Evolutionary conservation across 2,329 filamentous ascomycete species (phyloP).

Genomic region (Xylariales sp.): DNA sequence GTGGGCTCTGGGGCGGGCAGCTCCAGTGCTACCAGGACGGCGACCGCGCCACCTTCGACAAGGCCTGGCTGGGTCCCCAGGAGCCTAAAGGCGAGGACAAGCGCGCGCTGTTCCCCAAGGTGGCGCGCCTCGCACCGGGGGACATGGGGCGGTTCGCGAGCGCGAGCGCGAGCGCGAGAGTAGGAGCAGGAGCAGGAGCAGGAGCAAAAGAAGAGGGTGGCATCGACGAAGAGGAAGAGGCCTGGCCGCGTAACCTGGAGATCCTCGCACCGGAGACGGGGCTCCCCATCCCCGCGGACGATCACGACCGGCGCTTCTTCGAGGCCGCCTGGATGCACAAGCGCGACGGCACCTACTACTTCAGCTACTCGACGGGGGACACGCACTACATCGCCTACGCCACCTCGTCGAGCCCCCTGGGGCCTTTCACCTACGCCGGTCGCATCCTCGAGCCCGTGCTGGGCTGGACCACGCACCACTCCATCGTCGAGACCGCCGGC

Average conservation of each 20-base stretch:
- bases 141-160: constrained; percentile 62
- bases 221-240: no score
- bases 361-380: constrained; percentile 75
- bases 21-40: constrained; percentile 68
- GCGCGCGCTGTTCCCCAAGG: constrained; percentile 60
- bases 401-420: constrained; percentile 57
- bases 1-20: constrained; percentile 77
- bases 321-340: constrained; percentile 80
- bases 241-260: no score
- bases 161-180: constrained; percentile 46
- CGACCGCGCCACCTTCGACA: constrained; percentile 50
- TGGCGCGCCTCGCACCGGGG: constrained; percentile 54
- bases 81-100: constrained; percentile 55
- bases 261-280: constrained; percentile 62
- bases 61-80: constrained; percentile 47
- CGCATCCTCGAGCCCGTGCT: constrained; percentile 70
- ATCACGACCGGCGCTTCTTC: constrained; percentile 74
- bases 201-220: no score
- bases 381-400: constrained; percentile 72
- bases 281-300: constrained; percentile 55
- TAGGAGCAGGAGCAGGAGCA: no score
- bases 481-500: constrained; percentile 65
- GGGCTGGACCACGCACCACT: constrained; percentile 81
- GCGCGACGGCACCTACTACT: constrained; percentile 65
- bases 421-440: constrained; percentile 70